Evolutionary conservation across 441 rosid genomes (phyloP).

Genomic region (Adansonia gregorii): DNA sequence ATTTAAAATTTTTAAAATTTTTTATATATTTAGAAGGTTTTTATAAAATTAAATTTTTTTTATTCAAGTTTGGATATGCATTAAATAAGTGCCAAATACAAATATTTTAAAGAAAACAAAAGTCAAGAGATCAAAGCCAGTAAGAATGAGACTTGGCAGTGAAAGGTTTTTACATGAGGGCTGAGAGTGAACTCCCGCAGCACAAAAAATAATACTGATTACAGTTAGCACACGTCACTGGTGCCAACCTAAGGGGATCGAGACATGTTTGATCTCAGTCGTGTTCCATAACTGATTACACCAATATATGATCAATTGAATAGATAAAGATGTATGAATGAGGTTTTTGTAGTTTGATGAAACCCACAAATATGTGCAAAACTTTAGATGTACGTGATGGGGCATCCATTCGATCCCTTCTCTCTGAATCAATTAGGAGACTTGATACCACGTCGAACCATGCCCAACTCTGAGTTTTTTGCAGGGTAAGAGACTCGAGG

Average conservation of each 20-base stretch:
- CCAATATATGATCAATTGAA: not conserved
- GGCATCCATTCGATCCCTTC: not conserved
- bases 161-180: not conserved
- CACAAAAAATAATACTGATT: not conserved
- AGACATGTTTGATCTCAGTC: too few species aligned
- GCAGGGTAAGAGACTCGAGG: not conserved
- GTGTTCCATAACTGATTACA: too few species aligned
- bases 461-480: not conserved
- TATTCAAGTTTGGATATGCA: too few species aligned
- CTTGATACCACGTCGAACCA: not conserved
- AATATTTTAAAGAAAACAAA: too few species aligned
- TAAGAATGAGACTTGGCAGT: not conserved
- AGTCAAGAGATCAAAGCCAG: too few species aligned
- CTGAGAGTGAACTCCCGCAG: not conserved
- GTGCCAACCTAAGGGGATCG: not conserved
- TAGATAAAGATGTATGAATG: not conserved
- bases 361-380: slow-evolving; percentile 20
- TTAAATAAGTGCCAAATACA: too few species aligned
- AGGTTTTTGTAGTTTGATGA: not conserved
- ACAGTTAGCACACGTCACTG: not conserved
- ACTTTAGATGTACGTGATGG: not conserved
- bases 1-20: too few species aligned
- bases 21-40: too few species aligned
- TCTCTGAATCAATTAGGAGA: not conserved
- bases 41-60: too few species aligned